Evolutionary conservation across 208 protist species (phyloP), one percentile per base, ranked within the genome.

Genomic region (Trypanosoma rangeli): DNA sequence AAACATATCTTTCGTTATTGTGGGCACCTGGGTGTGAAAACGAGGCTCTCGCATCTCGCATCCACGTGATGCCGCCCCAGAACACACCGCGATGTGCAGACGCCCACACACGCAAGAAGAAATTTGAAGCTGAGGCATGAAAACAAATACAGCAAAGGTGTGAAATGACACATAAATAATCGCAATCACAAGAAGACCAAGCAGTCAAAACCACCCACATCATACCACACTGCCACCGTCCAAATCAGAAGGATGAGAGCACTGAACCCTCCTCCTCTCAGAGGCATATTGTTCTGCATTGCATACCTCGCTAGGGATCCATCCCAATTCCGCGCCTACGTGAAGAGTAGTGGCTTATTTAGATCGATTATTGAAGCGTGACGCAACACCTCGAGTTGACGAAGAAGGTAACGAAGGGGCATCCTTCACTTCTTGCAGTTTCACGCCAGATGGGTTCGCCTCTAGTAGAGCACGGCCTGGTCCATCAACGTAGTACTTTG

Each of bases 401-500:
- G 68, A 46, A 16, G 49, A 60, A 46, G 76, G 26, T 29, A 53
- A 57, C 18, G 69, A 29, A 50, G 72, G 64, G 7, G 22, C 54
- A 56, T 70, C 73, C 10, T 59, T 52, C 18, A 93, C 86, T 54
- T 93, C 84, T 49, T 89, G 72, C n/a, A 95, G 71, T 56, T 84
- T 88, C 29, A 95, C 84, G 42, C 90, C 90, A 44, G 81, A 85
- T 1, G 90, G 90, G 59, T 91, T 95, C 1, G 90, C 87, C 64
- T 96, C 87, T 0, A 96, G 78, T 0, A 96, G 76, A 16, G 85
- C 84, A 29, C 90, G 73, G 15, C 90, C 90, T 37, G 90, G 88
- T 8, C 90, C 90, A 70, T 93, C 85, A 16, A 96, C 83, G 63
- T 96, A 97, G 65, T 90, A 97, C 67, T 92, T 93, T 33, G 87